phyloP scores from a whole-genome alignment of 2,329 filamentous ascomycete genomes.

The Ophiocordyceps camponoti-floridani region DNA sequence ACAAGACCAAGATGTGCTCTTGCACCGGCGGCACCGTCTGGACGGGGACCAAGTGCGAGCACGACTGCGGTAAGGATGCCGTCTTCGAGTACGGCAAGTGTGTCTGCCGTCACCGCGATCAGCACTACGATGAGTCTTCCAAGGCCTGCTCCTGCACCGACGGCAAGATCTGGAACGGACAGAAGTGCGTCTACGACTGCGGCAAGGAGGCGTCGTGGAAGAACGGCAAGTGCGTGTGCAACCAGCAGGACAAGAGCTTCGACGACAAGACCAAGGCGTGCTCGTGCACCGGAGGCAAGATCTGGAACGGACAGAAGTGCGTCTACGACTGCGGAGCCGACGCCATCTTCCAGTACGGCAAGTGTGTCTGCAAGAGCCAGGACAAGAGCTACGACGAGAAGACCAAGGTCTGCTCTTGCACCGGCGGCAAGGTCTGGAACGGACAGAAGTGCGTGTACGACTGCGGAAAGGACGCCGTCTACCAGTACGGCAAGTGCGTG shows the following conservation, averaged over 20 bases:
- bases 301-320: slow-evolving; percentile 2
- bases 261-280: slow-evolving; percentile 1
- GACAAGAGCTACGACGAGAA: slow-evolving; percentile 1
- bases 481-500: not conserved
- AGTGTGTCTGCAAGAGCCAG: slow-evolving; percentile 1
- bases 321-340: slow-evolving; percentile 2
- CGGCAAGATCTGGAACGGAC: slow-evolving; percentile 1
- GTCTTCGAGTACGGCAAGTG: not conserved
- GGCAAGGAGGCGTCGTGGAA: not conserved
- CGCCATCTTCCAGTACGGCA: not conserved
- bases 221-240: slow-evolving; percentile 1
- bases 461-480: slow-evolving; percentile 3
- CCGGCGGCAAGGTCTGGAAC: slow-evolving; percentile 1
- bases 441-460: slow-evolving; percentile 1
- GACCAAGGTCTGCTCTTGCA: slow-evolving; percentile 2
- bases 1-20: slow-evolving; percentile 1
- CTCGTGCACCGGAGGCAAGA: not conserved
- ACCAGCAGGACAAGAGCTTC: not conserved
- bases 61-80: slow-evolving; percentile 1
- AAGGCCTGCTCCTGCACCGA: slow-evolving; percentile 1
- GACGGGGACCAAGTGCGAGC: not conserved
- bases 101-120: not conserved
- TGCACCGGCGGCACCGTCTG: not conserved
- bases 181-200: not conserved
- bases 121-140: not conserved